Evolutionary conservation across 2,329 filamentous ascomycete genomes (phyloP).

Genomic region (Monosporascus sp.): DNA sequence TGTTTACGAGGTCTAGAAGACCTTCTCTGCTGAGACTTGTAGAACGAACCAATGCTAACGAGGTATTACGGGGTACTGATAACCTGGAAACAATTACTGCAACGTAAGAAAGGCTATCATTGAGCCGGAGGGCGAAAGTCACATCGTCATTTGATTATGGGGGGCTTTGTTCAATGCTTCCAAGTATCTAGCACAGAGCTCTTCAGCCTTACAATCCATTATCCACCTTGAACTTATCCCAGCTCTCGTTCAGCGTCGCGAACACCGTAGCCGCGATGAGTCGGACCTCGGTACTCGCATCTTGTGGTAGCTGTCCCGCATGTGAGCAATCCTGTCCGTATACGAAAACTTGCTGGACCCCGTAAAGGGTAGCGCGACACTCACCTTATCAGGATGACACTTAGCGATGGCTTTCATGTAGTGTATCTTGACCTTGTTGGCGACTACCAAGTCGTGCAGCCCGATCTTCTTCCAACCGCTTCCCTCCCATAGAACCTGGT

Average conservation of each 20-base stretch:
- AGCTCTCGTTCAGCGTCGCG: slow-evolving; percentile 64
- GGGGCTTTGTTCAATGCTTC: background rate
- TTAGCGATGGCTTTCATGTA: slow-evolving; percentile 99
- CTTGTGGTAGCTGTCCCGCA: slow-evolving; percentile 50
- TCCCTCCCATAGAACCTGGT: slow-evolving; percentile 83
- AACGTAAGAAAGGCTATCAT: background rate
- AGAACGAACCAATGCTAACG: too few species aligned
- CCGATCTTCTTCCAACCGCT: slow-evolving; percentile 97
- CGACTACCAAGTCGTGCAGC: slow-evolving; percentile 86
- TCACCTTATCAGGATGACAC: slow-evolving; percentile 97
- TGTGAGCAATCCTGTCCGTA: slow-evolving; percentile 9
- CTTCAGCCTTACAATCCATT: slow-evolving; percentile 49
- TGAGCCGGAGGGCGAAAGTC: too few species aligned
- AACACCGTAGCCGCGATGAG: slow-evolving; percentile 64
- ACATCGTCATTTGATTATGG: background rate
- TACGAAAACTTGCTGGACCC: background rate
- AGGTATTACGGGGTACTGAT: too few species aligned
- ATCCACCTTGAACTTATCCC: slow-evolving; percentile 68
- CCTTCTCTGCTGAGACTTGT: too few species aligned
- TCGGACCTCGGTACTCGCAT: slow-evolving; percentile 58
- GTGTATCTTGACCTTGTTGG: slow-evolving; percentile 91
- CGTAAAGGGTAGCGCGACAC: slow-evolving; percentile 20
- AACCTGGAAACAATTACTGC: too few species aligned
- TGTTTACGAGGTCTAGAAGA: too few species aligned
- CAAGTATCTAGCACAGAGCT: background rate